phyloP scores from a whole-genome alignment of 2,329 filamentous ascomycete species.

The Epichloe uncinata region DNA sequence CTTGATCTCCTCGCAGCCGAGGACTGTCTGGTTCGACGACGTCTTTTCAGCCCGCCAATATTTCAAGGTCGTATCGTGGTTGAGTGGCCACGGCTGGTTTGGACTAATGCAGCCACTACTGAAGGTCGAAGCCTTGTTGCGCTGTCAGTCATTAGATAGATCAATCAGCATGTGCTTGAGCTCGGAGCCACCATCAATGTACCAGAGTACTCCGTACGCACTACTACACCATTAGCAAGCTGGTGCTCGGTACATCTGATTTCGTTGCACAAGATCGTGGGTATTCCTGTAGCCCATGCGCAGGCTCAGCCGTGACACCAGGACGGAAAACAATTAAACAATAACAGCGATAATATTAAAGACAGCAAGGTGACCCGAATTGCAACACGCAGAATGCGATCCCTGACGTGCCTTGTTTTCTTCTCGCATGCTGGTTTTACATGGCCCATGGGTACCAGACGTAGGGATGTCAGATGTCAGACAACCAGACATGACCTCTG shows the following conservation, averaged over 20 bases:
- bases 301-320: not conserved
- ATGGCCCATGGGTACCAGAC: not conserved
- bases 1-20: no score
- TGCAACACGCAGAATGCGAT: not conserved
- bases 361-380: not conserved
- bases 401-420: not conserved
- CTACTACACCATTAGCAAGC: not conserved
- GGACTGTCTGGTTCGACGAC: not conserved
- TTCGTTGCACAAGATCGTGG: not conserved
- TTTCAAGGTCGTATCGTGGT: not conserved
- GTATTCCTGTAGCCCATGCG: not conserved
- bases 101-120: conserved; percentile 1
- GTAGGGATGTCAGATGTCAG: not conserved
- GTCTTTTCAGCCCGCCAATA: not conserved
- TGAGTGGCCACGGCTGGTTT: not conserved
- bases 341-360: not conserved
- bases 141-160: not conserved
- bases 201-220: not conserved
- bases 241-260: not conserved
- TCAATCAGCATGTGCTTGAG: not conserved
- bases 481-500: not conserved
- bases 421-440: not conserved
- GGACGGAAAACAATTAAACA: not conserved
- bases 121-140: not conserved
- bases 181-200: not conserved